A percentile compares a stretch with the other conserved stretches of the same genome.
phyloP scores from a whole-genome alignment of 257 asterid genomes.

The Lantana camara region DNA sequence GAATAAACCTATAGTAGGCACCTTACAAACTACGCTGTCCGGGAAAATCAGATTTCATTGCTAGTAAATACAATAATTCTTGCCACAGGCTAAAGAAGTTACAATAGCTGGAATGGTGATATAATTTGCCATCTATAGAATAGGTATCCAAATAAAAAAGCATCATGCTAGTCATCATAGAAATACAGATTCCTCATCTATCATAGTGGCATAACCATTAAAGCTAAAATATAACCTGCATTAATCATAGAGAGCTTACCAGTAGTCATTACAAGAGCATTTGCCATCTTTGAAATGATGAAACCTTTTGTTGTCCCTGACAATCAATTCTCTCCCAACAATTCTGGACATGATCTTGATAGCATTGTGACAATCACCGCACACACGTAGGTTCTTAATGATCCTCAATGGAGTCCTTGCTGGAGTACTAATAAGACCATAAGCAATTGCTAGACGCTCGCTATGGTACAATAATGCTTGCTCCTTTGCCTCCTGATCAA shows the following conservation, averaged over 20 bases:
- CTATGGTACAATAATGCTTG: slow-evolving; percentile 93
- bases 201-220: slow-evolving; percentile 8
- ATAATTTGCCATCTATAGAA: slow-evolving; percentile 13
- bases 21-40: slow-evolving; percentile 14
- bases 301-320: slow-evolving; percentile 85
- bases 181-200: slow-evolving; percentile 14
- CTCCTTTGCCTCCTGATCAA: slow-evolving; percentile 98
- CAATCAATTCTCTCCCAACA: slow-evolving; percentile 93
- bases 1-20: slow-evolving; percentile 13
- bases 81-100: slow-evolving; percentile 23
- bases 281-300: slow-evolving; percentile 95
- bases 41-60: slow-evolving; percentile 16
- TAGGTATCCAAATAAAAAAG: not conserved
- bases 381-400: slow-evolving; percentile 85
- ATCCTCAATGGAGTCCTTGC: slow-evolving; percentile 86
- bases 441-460: slow-evolving; percentile 94
- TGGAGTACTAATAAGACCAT: slow-evolving; percentile 89
- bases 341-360: slow-evolving; percentile 97
- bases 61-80: slow-evolving; percentile 10
- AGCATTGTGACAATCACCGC: slow-evolving; percentile 94
- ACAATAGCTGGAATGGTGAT: slow-evolving; percentile 16
- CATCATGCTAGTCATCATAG: slow-evolving; percentile 15
- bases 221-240: slow-evolving; percentile 11
- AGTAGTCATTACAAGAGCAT: slow-evolving; percentile 94
- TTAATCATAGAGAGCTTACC: slow-evolving; percentile 46